Evolutionary conservation across 2,329 filamentous ascomycete species (phyloP).

Genomic region (Aureobasidium sp.): DNA sequence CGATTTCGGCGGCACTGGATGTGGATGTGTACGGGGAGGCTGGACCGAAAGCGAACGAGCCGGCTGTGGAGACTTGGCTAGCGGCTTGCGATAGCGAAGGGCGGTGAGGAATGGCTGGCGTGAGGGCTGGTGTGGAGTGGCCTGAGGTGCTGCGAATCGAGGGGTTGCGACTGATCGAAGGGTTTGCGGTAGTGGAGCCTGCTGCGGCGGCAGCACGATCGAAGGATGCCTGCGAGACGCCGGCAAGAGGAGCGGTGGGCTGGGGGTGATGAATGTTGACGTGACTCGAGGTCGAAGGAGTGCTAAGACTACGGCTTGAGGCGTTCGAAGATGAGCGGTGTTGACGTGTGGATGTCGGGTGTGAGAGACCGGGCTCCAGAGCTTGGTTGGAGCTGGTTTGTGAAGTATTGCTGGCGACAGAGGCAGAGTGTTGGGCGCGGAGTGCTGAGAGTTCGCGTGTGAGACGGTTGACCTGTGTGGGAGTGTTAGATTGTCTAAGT

Average conservation of each 20-base stretch:
- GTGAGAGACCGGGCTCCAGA: slow-evolving; percentile 35
- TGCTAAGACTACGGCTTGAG: slow-evolving; percentile 13
- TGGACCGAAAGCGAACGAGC: slow-evolving; percentile 14
- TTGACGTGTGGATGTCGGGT: slow-evolving; percentile 46
- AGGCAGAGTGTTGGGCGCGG: slow-evolving; percentile 56
- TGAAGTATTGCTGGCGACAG: slow-evolving; percentile 49
- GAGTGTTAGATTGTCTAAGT: neutral
- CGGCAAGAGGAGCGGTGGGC: slow-evolving; percentile 15
- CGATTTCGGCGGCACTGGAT: slow-evolving; percentile 31
- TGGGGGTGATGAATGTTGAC: slow-evolving; percentile 17
- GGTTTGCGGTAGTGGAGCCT: slow-evolving; percentile 7
- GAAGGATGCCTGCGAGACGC: slow-evolving; percentile 26
- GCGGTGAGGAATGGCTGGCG: slow-evolving; percentile 24
- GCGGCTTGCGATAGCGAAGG: slow-evolving; percentile 23
- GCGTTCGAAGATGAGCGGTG: slow-evolving; percentile 32
- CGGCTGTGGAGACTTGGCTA: slow-evolving; percentile 18
- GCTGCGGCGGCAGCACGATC: slow-evolving; percentile 26
- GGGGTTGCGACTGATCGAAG: slow-evolving; percentile 23
- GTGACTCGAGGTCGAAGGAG: slow-evolving; percentile 16
- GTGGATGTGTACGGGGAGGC: slow-evolving; percentile 16
- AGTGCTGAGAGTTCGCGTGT: slow-evolving; percentile 81
- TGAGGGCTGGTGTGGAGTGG: slow-evolving; percentile 24
- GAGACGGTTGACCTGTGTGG: slow-evolving; percentile 77
- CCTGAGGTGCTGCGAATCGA: slow-evolving; percentile 25
- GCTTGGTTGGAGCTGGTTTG: slow-evolving; percentile 44